Base-by-base conservation (phyloP, 805 yeast genomes). In the Geotrichum ghanense region DNA sequence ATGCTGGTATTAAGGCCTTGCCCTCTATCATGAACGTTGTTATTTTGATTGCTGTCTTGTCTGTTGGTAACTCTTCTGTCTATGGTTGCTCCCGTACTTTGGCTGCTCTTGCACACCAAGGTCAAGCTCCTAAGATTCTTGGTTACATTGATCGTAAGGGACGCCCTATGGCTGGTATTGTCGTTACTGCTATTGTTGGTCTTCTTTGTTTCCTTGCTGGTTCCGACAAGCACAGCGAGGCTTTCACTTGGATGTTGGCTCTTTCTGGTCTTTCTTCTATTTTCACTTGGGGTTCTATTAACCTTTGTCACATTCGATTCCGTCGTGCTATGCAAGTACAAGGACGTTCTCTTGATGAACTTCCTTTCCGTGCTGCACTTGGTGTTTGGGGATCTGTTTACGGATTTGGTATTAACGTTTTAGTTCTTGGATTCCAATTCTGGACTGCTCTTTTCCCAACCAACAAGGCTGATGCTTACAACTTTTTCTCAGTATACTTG, bases 211-310 rank as follows among this genome's bases (percentile, higher is more conserved):
- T 75, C 57, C 63, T 80, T 41, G 76, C 81, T 20, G 82, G 83
- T 4, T 73, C 81, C 35, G 63, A 71, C 7, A 65, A 74, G 44
- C 71, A 74, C 58, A 72, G 65, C 7, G 53, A 50, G 5, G 80
- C 81, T 22, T 83, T 83, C 66, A 69, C 70, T 53, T 83, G 90
- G 90, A 63, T 83, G 64, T 69, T 81, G 56, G 82, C 88, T 14
- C 63, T 84, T 27, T 77, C 85, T 25, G 88, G 88, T 50, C 67
- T 84, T 52, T 77, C 87, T 1, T 76, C 86, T 16, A 69, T 83
- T 50, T 75, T 81, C 63, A 78, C 83, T 25, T 83, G 92, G 92
- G 79, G 79, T 45, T 74, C 85, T 6, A 78, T 83, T 53, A 76
- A 80, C 57, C 62, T 74, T 26, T 74, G 79, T 34, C 88, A 81